phyloP scores from a whole-genome alignment of 1,284 basidiomycete genomes.

The Moesziomyces sp. region DNA sequence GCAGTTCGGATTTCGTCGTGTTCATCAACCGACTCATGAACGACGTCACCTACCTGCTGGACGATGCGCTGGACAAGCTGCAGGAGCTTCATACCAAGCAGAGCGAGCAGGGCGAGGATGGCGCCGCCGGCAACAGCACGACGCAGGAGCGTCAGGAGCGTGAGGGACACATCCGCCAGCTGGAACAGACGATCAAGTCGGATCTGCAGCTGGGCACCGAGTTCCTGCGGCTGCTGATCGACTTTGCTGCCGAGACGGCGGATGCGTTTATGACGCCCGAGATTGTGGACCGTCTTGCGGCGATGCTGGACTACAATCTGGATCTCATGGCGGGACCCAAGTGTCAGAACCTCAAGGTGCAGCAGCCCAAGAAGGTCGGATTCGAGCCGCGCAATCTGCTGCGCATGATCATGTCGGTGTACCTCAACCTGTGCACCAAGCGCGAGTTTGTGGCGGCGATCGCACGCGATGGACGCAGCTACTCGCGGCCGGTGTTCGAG shows the following conservation, averaged over 20 bases:
- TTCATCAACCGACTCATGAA: conserved; percentile 99
- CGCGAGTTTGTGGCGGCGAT: conserved; percentile 86
- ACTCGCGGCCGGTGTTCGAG: conserved; percentile 85
- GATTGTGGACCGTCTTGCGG: conserved; percentile 93
- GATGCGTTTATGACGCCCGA: conserved; percentile 95
- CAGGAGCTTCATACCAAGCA: conserved; percentile 88
- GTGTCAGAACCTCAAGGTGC: conserved; percentile 82
- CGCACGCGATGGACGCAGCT: conserved; percentile 91
- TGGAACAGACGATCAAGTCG: conserved; percentile 84
- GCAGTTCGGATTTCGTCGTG: conserved; percentile 72
- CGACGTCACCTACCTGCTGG: conserved; percentile 97
- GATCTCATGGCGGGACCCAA: conserved; percentile 87
- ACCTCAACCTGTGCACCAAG: conserved; percentile 85
- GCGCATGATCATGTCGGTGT: conserved; percentile 88
- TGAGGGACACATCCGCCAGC: conserved; percentile 79
- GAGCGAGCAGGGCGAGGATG: conserved; percentile 73
- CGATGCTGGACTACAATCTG: conserved; percentile 96
- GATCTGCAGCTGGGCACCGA: conserved; percentile 88
- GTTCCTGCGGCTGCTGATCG: conserved; percentile 86
- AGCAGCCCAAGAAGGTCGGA: conserved; percentile 86
- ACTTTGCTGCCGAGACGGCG: conserved; percentile 91
- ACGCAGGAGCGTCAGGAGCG: conserved; percentile 83
- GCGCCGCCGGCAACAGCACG: conserved; percentile 74
- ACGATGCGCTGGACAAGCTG: conserved; percentile 91
- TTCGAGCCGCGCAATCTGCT: conserved; percentile 88